Base-by-base conservation (phyloP, 2,329 filamentous ascomycete genomes). In the Diplodia seriata region DNA sequence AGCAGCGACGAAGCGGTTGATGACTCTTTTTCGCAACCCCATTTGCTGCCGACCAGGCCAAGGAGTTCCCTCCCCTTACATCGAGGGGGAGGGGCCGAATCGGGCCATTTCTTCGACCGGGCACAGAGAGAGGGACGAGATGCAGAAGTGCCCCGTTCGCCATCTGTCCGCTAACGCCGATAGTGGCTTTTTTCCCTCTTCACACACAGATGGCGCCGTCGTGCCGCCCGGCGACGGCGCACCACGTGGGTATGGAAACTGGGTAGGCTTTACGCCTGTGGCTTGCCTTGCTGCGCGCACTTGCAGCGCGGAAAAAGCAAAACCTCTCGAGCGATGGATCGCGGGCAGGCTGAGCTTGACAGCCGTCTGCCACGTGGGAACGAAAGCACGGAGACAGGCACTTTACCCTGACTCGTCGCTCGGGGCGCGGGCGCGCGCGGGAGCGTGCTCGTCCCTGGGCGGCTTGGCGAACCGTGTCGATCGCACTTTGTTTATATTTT, bases 191-290 rank as follows among this genome's bases (percentile, higher is more conserved):
- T 47, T 47, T n/a, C 26, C 26, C 26, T 26, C 3, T 26, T 26
- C 40, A n/a, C 40, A 43, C 40, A 38, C 31, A 12, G 36, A 38
- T 38, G 15, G 40, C 40, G 40, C 40, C 40, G 40, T 12, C 40
- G 40, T 12, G 40, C 40, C 8, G 36, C 26, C 26, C 26, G 26
- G 26, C 26, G 26, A 26, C 26, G 36, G n/a, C 15, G n/a, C n/a
- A 43, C 59, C 59, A 62, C 59, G 59, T 62, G 59, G 43, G 40
- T 20, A 12, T 1, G 59, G 36, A 12, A 38, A 23, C 36, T 23
- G 56, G 56, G 56, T n/a, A n/a, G 2, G 29, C n/a, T 36, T 62
- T 43, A 51, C 59, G 59, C 38, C 59, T 18, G 59, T 62, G 59
- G 59, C 59, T 51, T 62, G 59, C 59, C 59, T 15, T 20, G 8